phyloP scores from a whole-genome alignment of 805 yeast species.

The Torulaspora delbrueckii region DNA sequence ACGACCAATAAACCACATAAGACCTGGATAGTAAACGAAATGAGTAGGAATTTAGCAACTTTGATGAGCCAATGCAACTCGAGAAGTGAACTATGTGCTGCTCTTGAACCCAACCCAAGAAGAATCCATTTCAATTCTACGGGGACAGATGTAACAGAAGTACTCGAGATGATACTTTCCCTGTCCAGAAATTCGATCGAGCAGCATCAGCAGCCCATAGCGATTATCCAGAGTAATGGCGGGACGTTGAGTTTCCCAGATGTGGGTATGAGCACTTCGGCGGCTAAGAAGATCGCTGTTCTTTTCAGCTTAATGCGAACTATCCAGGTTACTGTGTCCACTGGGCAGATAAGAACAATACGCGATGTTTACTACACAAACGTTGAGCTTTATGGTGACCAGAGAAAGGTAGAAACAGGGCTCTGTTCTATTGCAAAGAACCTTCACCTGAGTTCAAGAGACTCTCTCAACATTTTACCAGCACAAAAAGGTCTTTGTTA shows the following conservation, averaged over 20 bases:
- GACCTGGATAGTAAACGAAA: background rate
- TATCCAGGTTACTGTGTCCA: slow-evolving; percentile 8
- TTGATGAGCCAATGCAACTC: slow-evolving; percentile 9
- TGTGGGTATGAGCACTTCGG: slow-evolving; percentile 5
- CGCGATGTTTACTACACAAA: slow-evolving; percentile 63
- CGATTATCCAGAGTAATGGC: slow-evolving; percentile 7
- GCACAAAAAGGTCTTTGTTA: slow-evolving; percentile 58
- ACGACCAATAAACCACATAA: background rate
- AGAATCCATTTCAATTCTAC: slow-evolving; percentile 10
- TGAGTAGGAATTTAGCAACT: slow-evolving; percentile 4
- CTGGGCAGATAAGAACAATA: slow-evolving; percentile 19
- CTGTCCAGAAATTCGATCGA: slow-evolving; percentile 21
- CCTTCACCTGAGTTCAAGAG: slow-evolving; percentile 37
- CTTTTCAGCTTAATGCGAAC: slow-evolving; percentile 19
- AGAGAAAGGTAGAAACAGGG: slow-evolving; percentile 40
- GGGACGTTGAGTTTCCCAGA: slow-evolving; percentile 12
- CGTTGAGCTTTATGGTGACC: slow-evolving; percentile 48
- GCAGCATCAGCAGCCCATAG: slow-evolving; percentile 19
- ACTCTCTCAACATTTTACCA: slow-evolving; percentile 46
- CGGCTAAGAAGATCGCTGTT: slow-evolving; percentile 13
- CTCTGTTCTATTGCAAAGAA: slow-evolving; percentile 39
- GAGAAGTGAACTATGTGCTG: slow-evolving; percentile 11
- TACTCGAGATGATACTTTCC: slow-evolving; percentile 15
- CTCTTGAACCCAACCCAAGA: slow-evolving; percentile 19
- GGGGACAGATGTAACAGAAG: slow-evolving; percentile 1